Evolutionary conservation across 2,329 filamentous ascomycete species (phyloP).

Genomic region (Knufia petricola): DNA sequence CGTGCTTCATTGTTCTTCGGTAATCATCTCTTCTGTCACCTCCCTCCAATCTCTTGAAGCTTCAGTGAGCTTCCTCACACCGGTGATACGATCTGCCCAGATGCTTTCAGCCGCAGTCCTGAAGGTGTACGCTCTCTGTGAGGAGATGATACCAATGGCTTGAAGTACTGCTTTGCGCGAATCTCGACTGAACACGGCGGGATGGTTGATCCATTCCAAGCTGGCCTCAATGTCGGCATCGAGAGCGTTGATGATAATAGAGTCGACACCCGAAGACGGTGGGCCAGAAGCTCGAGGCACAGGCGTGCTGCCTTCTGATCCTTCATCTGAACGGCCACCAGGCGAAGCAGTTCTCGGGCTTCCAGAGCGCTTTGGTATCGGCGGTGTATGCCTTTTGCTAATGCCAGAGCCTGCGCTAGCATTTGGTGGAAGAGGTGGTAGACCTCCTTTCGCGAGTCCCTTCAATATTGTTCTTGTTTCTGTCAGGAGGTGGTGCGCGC

Average conservation of each 20-base stretch:
- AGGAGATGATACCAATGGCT: conserved; percentile 92
- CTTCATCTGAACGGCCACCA: conserved; percentile 26
- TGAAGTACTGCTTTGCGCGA: conserved; percentile 92
- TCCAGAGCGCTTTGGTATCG: conserved; percentile 30
- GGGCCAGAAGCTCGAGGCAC: conserved; percentile 39
- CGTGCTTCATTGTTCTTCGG: conserved; percentile 19
- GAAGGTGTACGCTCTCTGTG: conserved; percentile 88
- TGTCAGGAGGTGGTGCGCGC: conserved; percentile 80
- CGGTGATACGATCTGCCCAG: conserved; percentile 74
- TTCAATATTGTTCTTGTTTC: conserved; percentile 94
- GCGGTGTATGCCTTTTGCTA: conserved; percentile 30
- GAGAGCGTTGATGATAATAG: conserved; percentile 69
- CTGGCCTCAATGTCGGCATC: conserved; percentile 84
- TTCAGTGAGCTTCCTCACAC: conserved; percentile 72
- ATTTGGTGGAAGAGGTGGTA: conserved; percentile 72
- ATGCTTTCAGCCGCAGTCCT: conserved; percentile 79
- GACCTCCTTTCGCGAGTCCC: conserved; percentile 85
- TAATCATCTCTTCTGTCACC: conserved; percentile 54
- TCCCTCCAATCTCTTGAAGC: conserved; percentile 88
- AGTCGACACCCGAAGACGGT: conserved; percentile 50
- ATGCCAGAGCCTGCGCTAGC: conserved; percentile 34
- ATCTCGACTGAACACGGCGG: conserved; percentile 86
- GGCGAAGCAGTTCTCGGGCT: conserved; percentile 24
- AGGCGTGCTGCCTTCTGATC: conserved; percentile 34
- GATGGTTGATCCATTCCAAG: conserved; percentile 95